Percentiles rank a stretch among this genome's conserved stretches.
Evolutionary conservation across 73 alveolate genomes (phyloP).

Genomic region (Symbiodinium pilosum): DNA sequence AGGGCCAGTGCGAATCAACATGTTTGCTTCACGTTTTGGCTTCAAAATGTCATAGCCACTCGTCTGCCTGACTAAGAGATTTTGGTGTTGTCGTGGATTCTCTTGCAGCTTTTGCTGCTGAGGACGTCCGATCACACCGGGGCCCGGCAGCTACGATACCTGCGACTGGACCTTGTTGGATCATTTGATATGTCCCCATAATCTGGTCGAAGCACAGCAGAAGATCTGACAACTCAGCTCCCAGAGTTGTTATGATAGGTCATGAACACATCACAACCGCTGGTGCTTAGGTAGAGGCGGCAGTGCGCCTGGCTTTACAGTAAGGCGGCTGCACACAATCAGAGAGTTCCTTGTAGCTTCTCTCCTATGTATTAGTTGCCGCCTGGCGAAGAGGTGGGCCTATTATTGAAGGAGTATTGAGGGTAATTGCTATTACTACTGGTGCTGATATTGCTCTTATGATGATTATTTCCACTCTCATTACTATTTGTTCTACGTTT

Average conservation of each 20-base stretch:
- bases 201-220: background rate
- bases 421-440: no score
- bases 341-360: no score
- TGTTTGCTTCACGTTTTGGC: background rate
- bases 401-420: no score
- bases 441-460: no score
- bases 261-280: background rate
- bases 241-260: background rate
- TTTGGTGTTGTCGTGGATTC: background rate
- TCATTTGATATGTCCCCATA: background rate
- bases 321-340: background rate
- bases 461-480: background rate
- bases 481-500: no score
- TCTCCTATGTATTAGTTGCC: no score
- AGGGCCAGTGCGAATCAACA: background rate
- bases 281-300: background rate
- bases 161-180: background rate
- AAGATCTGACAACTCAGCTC: background rate
- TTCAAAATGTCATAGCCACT: background rate
- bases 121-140: background rate
- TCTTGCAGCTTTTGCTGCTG: background rate
- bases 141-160: background rate
- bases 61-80: background rate
- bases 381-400: no score
- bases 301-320: background rate